Percentiles rank a stretch among this genome's conserved stretches.
Conservation (phyloP, 805 yeast genomes). For the Hanseniaspora nectarophila region DNA sequence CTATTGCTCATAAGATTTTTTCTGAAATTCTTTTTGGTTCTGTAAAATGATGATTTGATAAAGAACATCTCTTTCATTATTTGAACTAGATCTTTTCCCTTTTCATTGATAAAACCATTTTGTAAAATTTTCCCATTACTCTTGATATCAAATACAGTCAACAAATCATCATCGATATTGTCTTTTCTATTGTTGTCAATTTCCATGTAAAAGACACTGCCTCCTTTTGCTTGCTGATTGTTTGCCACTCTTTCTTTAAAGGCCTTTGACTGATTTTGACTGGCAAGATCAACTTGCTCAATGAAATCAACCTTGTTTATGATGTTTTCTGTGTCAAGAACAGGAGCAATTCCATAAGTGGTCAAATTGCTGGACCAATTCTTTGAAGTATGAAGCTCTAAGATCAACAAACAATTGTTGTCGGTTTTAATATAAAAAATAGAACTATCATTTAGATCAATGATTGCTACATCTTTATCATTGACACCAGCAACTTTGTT, state of each 20-base stretch:
- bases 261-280: not conserved
- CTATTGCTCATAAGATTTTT: not conserved
- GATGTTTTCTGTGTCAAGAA: conserved; percentile 9
- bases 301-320: not conserved
- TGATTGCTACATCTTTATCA: not conserved
- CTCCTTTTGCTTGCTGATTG: not conserved
- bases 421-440: conserved; percentile 25
- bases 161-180: conserved; percentile 24
- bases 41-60: conserved; percentile 4
- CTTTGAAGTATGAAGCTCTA: conserved; percentile 23
- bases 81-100: conserved; percentile 25
- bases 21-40: not conserved
- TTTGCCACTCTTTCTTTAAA: not conserved
- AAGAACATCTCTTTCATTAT: conserved; percentile 17
- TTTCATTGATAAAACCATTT: conserved; percentile 26
- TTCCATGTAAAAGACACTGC: conserved; percentile 3
- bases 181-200: conserved; percentile 19
- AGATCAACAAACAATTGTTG: conserved; percentile 24
- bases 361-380: conserved; percentile 20
- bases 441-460: not conserved
- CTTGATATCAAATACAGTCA: conserved; percentile 26
- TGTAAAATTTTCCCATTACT: conserved; percentile 26
- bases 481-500: conserved; percentile 20
- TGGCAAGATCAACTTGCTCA: not conserved
- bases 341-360: conserved; percentile 26